phyloP scores from a whole-genome alignment of 108 stramenopile species.

The Cylindrotheca closterium region DNA sequence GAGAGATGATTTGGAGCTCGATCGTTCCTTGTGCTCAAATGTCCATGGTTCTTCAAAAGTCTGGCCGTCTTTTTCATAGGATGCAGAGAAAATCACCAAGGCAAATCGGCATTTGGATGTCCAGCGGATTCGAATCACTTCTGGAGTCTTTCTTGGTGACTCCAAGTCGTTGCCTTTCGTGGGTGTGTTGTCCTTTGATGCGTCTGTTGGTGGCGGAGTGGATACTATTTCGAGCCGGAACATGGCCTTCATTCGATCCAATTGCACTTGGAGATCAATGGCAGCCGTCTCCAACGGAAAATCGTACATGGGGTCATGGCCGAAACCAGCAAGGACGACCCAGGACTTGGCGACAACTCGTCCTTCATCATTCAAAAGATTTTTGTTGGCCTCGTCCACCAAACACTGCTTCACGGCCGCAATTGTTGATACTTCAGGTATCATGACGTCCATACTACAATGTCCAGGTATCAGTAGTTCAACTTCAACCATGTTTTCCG shows the following conservation, averaged over 20 bases:
- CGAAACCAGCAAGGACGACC: slow-evolving; percentile 71
- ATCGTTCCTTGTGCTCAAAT: slow-evolving; percentile 63
- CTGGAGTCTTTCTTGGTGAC: slow-evolving; percentile 15
- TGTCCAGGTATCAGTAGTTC: slow-evolving; percentile 75
- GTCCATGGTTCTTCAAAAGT: slow-evolving; percentile 62
- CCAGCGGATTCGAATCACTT: slow-evolving; percentile 57
- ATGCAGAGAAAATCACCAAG: slow-evolving; percentile 70
- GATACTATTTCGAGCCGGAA: slow-evolving; percentile 44
- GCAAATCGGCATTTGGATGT: slow-evolving; percentile 63
- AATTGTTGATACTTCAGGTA: slow-evolving; percentile 59
- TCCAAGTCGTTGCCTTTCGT: not conserved
- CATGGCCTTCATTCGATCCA: slow-evolving; percentile 62
- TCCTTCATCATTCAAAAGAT: slow-evolving; percentile 33
- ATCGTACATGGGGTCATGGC: slow-evolving; percentile 75
- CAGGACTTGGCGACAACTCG: slow-evolving; percentile 63
- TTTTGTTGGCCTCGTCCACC: slow-evolving; percentile 53
- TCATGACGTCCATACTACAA: slow-evolving; percentile 70
- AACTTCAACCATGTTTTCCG: slow-evolving; percentile 50
- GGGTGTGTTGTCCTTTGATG: too few species aligned
- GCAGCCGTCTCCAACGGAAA: slow-evolving; percentile 66
- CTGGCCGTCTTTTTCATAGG: slow-evolving; percentile 13
- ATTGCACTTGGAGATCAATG: slow-evolving; percentile 59
- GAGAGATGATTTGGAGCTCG: slow-evolving; percentile 65
- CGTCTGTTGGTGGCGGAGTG: not conserved
- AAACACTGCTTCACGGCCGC: slow-evolving; percentile 49